phyloP scores from a whole-genome alignment of 2,329 filamentous ascomycete genomes.

The Stylonectria norvegica region DNA sequence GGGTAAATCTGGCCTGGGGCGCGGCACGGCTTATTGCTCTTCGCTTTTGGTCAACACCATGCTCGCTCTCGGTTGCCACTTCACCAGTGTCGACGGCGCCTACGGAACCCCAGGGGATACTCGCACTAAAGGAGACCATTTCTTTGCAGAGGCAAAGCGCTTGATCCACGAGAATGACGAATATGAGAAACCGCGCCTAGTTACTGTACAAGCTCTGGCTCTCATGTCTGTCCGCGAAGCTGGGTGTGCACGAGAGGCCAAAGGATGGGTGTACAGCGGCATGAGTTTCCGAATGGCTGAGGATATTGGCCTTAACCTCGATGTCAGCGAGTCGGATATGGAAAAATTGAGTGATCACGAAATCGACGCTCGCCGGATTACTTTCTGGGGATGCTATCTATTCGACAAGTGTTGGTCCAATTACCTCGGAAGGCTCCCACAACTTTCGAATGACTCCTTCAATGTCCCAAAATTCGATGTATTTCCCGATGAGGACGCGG shows the following conservation, averaged over 20 bases:
- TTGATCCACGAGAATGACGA: conserved; percentile 88
- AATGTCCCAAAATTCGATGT: conserved; percentile 88
- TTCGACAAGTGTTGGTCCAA: conserved; percentile 99
- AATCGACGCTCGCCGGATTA: conserved; percentile 83
- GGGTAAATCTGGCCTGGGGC: conserved; percentile 58
- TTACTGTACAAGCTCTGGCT: conserved; percentile 88
- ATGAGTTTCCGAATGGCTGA: conserved; percentile 98
- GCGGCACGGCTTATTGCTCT: conserved; percentile 74
- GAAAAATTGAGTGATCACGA: conserved; percentile 71
- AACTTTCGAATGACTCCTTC: conserved; percentile 74
- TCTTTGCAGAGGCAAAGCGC: conserved; percentile 89
- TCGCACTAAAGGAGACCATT: conserved; percentile 88
- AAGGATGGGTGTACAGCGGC: conserved; percentile 96
- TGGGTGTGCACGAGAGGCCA: conserved; percentile 88
- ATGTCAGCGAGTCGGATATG: conserved; percentile 63
- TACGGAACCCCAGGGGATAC: conserved; percentile 69
- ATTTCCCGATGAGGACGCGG: conserved; percentile 82
- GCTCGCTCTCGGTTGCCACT: conserved; percentile 89
- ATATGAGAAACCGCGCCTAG: conserved; percentile 82
- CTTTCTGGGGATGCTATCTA: conserved; percentile 97
- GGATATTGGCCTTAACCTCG: conserved; percentile 87
- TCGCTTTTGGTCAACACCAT: conserved; percentile 90
- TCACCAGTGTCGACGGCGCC: conserved; percentile 72
- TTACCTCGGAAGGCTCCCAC: conserved; percentile 86
- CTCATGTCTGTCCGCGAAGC: conserved; percentile 96